Evolutionary conservation across 1,139 yeast genomes (phyloP).

Genomic region (Protomyces pachydermus): DNA sequence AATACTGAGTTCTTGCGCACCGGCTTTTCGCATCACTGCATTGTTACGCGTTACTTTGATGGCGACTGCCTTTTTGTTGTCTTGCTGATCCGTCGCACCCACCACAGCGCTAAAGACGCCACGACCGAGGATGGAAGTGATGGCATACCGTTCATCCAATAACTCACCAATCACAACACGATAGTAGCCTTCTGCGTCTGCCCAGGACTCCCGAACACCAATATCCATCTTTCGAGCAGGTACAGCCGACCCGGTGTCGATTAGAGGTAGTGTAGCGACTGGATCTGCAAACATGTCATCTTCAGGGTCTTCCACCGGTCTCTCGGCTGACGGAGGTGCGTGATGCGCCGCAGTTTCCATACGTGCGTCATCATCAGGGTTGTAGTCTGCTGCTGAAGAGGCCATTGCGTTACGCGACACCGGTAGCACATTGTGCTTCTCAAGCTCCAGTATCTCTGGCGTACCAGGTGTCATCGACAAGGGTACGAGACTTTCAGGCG

Average conservation of each 20-base stretch:
- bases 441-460: not conserved
- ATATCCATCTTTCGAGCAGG: slow-evolving; percentile 1
- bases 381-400: slow-evolving; percentile 30
- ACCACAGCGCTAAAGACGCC: slow-evolving; percentile 52
- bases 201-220: slow-evolving; percentile 39
- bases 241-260: not conserved
- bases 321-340: not conserved
- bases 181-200: slow-evolving; percentile 80
- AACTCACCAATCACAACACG: slow-evolving; percentile 66
- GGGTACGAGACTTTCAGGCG: not conserved
- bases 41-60: slow-evolving; percentile 62
- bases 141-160: slow-evolving; percentile 58
- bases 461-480: not conserved
- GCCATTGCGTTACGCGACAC: slow-evolving; percentile 1
- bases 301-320: slow-evolving; percentile 24
- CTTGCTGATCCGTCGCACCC: slow-evolving; percentile 34
- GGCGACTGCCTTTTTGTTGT: slow-evolving; percentile 54
- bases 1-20: slow-evolving; percentile 72
- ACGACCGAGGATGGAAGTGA: slow-evolving; percentile 87
- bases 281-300: slow-evolving; percentile 31
- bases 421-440: not conserved
- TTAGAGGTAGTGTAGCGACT: slow-evolving; percentile 1
- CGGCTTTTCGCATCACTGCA: slow-evolving; percentile 50
- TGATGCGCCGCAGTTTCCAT: slow-evolving; percentile 1
- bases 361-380: slow-evolving; percentile 26